Evolutionary conservation across 2,329 filamentous ascomycete species (phyloP).

Genomic region (Penicillium hesseltinei): DNA sequence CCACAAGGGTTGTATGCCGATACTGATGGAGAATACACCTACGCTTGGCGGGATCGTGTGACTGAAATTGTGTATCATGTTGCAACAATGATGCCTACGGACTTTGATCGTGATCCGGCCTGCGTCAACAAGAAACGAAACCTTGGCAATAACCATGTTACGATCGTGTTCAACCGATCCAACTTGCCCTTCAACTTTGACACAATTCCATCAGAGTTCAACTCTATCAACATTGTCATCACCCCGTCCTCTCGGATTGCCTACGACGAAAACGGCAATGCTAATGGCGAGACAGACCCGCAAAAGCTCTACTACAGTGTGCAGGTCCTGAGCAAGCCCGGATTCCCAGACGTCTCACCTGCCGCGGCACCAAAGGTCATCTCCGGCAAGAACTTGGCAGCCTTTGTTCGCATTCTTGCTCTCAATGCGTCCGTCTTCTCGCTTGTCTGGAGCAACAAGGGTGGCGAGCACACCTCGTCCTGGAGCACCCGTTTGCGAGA

Average conservation of each 20-base stretch:
- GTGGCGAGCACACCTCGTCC: slow-evolving; percentile 79
- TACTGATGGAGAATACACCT: slow-evolving; percentile 80
- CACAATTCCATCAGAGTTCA: slow-evolving; percentile 92
- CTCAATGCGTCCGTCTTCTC: slow-evolving; percentile 94
- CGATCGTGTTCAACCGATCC: slow-evolving; percentile 96
- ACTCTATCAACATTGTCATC: slow-evolving; percentile 95
- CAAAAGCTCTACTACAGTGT: slow-evolving; percentile 73
- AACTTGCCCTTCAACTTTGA: slow-evolving; percentile 85
- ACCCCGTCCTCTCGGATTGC: slow-evolving; percentile 63
- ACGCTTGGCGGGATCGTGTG: slow-evolving; percentile 91
- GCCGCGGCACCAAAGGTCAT: slow-evolving; percentile 88
- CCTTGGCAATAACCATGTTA: slow-evolving; percentile 96
- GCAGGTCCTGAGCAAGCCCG: slow-evolving; percentile 80
- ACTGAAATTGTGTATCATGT: slow-evolving; percentile 96
- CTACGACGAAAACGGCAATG: slow-evolving; percentile 36
- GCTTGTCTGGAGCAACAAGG: slow-evolving; percentile 74
- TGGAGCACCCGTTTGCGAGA: slow-evolving; percentile 86
- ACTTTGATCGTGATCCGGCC: slow-evolving; percentile 70
- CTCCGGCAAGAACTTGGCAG: slow-evolving; percentile 74
- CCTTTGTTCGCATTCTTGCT: slow-evolving; percentile 82
- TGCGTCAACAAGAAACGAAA: slow-evolving; percentile 87
- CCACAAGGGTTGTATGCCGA: slow-evolving; percentile 86
- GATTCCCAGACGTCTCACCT: slow-evolving; percentile 88
- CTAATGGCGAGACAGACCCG: slow-evolving; percentile 33
- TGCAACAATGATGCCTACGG: slow-evolving; percentile 94